phyloP scores from a whole-genome alignment of 73 alveolate genomes.

The Stentor coeruleus region DNA sequence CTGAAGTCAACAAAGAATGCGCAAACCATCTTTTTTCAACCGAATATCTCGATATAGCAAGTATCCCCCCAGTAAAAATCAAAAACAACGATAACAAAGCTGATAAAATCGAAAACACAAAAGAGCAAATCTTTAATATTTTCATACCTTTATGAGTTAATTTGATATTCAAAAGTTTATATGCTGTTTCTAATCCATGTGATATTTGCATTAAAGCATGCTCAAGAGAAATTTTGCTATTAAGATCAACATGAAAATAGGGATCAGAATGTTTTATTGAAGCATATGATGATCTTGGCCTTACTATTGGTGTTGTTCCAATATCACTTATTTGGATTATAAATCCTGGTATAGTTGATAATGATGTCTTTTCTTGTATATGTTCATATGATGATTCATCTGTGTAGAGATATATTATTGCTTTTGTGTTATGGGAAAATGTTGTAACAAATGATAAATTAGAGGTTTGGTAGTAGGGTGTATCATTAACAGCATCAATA shows the following conservation, averaged over 20 bases:
- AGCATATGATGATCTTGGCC: background rate
- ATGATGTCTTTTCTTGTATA: background rate
- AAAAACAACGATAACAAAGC: background rate
- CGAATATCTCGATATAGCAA: background rate
- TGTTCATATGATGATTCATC: background rate
- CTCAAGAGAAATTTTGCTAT: background rate
- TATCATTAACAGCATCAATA: too few relatives aligned
- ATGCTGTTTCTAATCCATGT: background rate
- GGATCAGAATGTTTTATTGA: background rate
- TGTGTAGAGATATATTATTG: background rate
- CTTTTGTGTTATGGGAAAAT: background rate
- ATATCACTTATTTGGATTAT: too few relatives aligned
- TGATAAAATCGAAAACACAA: background rate
- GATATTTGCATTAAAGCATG: background rate
- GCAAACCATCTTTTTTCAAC: background rate
- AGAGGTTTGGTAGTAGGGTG: too few relatives aligned
- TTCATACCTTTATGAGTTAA: background rate
- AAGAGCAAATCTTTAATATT: background rate
- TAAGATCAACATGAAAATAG: background rate
- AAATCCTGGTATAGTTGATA: too few relatives aligned
- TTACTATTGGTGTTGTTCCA: background rate
- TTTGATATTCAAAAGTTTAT: background rate
- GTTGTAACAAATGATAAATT: too few relatives aligned
- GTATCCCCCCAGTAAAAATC: background rate
- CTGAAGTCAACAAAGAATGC: slow-evolving; percentile 17